Evolutionary conservation across 495 filamentous ascomycete species (phyloP), one percentile per base, ranked within the genome.

Genomic region (Patellaria atrata): DNA sequence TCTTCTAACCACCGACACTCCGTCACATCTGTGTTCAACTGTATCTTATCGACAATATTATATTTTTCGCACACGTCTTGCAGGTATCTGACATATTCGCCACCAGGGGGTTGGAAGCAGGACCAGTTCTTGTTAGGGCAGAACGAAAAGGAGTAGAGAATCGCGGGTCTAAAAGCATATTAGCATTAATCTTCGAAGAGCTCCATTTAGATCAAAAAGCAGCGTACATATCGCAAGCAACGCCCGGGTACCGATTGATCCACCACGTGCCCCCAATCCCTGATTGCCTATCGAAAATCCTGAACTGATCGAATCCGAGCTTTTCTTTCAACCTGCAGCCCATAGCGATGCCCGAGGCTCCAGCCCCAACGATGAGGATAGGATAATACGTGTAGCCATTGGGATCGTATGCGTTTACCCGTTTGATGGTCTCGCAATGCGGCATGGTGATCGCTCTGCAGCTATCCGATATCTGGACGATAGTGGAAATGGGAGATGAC

Each of bases 241-340:
- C 65, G 13, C 73, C 77, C 1, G 76, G 76, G 52, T 79, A 81
- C 22, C 65, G 54, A 51, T 79, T 79, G 30, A 68, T 66, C 58
- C 62, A 68, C 76, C 76, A 82, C 9, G 75, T 78, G 11, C 77
- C 77, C 26, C 77, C 77, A 38, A 77, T 64, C 4, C 64, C 67
- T 1, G 65, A 52, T 37, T 73, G 64, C 19, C 67, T 54, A 2
- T 79, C 76, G 47, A 80, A 79, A 37, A 82, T 64, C 15, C 67
- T 52, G 44, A 79, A 71, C 38, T 77, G 69, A 45, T 75, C 68
- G 37, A 71, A 72, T 17, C 64, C 66, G 9, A 77, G 59, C 27
- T 58, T 59, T 32, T 73, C 59, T 38, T 70, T 73, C 38, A 81
- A 47, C 12, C 65, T 62, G 41, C 73, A 77, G 10, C 64, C 75